Base-by-base conservation (phyloP, 208 protist species). In the Herpetomonas tarakana region DNA sequence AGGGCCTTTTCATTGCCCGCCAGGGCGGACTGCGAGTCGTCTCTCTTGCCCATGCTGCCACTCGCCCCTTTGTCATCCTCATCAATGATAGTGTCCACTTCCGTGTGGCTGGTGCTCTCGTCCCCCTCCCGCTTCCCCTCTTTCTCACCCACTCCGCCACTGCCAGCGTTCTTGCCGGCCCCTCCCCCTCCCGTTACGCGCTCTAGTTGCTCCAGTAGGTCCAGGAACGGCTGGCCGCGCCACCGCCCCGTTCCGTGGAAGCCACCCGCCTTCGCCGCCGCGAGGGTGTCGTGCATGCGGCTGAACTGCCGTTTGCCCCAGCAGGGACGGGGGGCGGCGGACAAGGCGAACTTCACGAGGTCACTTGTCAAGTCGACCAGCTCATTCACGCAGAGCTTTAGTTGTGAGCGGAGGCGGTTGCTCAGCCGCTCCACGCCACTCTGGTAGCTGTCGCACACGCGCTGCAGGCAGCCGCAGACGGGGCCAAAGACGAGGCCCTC, bases 291-390 rank as follows among this genome's bases (percentile, higher is more conserved):
- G 16, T 25, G 35, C 7, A 74, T 16, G 7, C 50, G 44, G 3
- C 26, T 28, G 18, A 52, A 27, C 31, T 58, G 41, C 39, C 9
- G 4, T 31, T 11, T 22, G n/a, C 46, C 51, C 71, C 63, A 70
- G 11, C 35, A 31, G n/a, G 44, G 38, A 29, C 52, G 29, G 19
- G 45, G 27, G 3, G 21, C 39, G 11, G 55, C 12, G 6, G 52
- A n/a, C 38, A 68, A 39, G 28, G 52, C 57, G 26, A 58, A 65
- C 54, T 65, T 28, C 41, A 71, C 46, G 0, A 79, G 60, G 52
- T 84, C 77, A 51, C 73, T 80, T 21, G 74, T 0, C 1, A 62
- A 22, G 31, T 80, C 77, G 7, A 84, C 52, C 22, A 76, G 25
- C 21, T 72, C 69, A 56, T 80, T 79, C 31, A 84, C 46, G 18